Base-by-base conservation (phyloP, 768 basidiomycete species). In the Rhodocollybia butyracea region DNA sequence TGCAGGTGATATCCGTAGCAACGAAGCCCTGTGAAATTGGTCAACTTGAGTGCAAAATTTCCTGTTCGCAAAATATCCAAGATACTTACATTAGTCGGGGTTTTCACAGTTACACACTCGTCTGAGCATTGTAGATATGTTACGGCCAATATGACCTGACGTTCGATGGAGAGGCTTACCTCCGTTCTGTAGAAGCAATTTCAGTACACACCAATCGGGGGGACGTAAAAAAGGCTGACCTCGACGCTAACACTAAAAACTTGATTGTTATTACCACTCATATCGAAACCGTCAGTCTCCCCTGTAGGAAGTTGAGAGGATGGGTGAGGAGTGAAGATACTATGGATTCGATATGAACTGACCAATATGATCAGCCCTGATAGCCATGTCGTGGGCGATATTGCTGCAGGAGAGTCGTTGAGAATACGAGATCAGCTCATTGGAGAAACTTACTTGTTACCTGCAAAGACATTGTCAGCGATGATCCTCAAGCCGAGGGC, bases 241-340 rank as follows among this genome's bases (percentile, higher is more conserved):
- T 69, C 69, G 22, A 73, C 66, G 5, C 61, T 60, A 42, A 71
- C 63, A 32, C 73, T 69, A 45, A 71, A 70, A 22, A 73, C 66
- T 36, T 62, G 63, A 51, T 53, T 53, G 51, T 66, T 63, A 31
- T 66, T 69, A 15, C 69, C 69, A 5, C 58, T 62, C 26, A 68
- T 61, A 50, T 66, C 63, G 51, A 60, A 66, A 15, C 64, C 64
- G 30, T 66, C 64, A 21, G 64, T 66, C 46, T 64, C 61, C 19
- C 51, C 51, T 53, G 10, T 3, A 29, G 5, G 3, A 42, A n/a
- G n/a, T n/a, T 19, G 3, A 21, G 26, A 27, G 12, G 22, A 19
- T 30, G 27, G 30, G 51, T n/a, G 11, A 41, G 27, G 15, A 19
- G 3, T 15, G 19, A 24, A 21, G 13, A 3, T 15, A 31, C 46